Conservation (phyloP, 805 yeast species). For the Sugiyamaella americana region DNA sequence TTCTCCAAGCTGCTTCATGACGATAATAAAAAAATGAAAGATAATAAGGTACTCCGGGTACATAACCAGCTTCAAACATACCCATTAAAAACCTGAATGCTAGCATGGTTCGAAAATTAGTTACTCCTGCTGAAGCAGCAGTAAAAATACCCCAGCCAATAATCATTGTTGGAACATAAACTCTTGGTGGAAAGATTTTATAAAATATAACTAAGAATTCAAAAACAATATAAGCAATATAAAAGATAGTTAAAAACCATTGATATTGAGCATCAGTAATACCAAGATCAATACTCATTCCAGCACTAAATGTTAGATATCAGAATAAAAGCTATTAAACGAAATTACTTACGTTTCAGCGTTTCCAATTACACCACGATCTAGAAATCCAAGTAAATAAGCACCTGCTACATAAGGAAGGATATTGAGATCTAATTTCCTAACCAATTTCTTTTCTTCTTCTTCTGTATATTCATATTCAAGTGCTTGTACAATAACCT, state of each 20-base stretch:
- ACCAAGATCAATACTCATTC: constrained; percentile 40
- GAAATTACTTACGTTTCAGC: constrained; percentile 34
- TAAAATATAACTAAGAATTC: constrained; percentile 41
- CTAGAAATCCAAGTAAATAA: constrained; percentile 45
- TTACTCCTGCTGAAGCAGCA: constrained; percentile 44
- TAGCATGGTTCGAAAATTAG: constrained; percentile 38
- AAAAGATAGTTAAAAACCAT: constrained; percentile 42
- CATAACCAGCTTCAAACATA: constrained; percentile 30
- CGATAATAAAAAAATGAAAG: constrained; percentile 30
- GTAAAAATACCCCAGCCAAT: constrained; percentile 46
- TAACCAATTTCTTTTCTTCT: constrained; percentile 20
- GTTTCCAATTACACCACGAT: constrained; percentile 49
- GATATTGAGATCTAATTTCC: constrained; percentile 40
- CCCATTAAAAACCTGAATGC: constrained; percentile 44
- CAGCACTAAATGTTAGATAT: constrained; percentile 30
- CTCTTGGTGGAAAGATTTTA: constrained; percentile 39
- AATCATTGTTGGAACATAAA: constrained; percentile 44
- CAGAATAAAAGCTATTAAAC: not conserved
- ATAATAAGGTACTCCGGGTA: constrained; percentile 30
- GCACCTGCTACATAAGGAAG: constrained; percentile 42
- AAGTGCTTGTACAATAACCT: constrained; percentile 7
- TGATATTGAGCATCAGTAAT: constrained; percentile 40
- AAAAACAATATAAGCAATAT: constrained; percentile 44
- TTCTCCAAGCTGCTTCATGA: constrained; percentile 28
- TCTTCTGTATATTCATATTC: constrained; percentile 15